Base-by-base conservation (phyloP, 805 yeast genomes). In the Lipomyces japonicus region DNA sequence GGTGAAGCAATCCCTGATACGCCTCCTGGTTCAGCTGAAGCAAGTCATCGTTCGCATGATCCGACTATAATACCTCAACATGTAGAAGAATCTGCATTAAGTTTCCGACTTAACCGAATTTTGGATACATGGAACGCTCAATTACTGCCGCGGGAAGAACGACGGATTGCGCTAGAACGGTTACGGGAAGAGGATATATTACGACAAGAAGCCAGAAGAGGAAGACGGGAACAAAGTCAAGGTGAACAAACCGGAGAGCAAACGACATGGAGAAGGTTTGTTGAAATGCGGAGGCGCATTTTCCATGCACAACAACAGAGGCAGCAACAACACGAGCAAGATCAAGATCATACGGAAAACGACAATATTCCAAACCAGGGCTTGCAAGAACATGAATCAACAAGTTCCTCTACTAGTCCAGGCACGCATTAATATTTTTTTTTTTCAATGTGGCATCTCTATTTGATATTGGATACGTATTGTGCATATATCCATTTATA, bases 111-210 rank as follows among this genome's bases (percentile, higher is more conserved):
- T 40, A 64, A 60, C 43, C 48, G 66, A 28, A 51, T 64, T 32
- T 42, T 63, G 43, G 68, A 65, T 44, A 44, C 59, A 4, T 61
- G 65, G 65, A 63, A 64, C 42, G 66, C 65, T 7, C 65, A 65
- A 37, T 35, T 65, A 28, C 55, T 65, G 12, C 67, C 68, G 3
- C 36, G 61, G 9, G 65, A 60, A 2, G 57, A 60, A 14, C 52
- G 68, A 14, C 54, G 61, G 14, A 58, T 51, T 9, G 65, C 63
- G 10, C 34, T 63, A 44, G 59, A 53, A 25, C 44, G 63, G 10
- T 56, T 65, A 23, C 57, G 62, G 12, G 58, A 58, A 10, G 67
- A 65, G 43, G 63, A 63, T 9, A 58, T 49, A 30, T 39, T 57
- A 14, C 47, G 64, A 16, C 44, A 63, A 18, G 55, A 46, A 25